phyloP scores from a whole-genome alignment of 2,329 filamentous ascomycete species.

The Leptographium procerum region DNA sequence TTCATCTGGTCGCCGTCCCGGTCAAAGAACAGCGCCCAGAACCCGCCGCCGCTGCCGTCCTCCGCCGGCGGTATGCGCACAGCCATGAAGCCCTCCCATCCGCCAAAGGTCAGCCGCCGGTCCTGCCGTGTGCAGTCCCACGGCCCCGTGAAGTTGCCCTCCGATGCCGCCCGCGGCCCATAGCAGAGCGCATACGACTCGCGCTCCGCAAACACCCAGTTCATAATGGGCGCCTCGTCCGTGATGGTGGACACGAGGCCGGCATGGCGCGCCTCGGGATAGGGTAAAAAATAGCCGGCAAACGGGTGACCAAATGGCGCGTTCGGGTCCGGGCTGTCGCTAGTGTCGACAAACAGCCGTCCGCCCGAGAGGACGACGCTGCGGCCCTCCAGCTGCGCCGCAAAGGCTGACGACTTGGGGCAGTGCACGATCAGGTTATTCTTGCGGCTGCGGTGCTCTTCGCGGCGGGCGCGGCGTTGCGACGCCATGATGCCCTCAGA shows the following conservation, averaged over 20 bases:
- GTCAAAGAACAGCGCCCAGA: slow-evolving; percentile 38
- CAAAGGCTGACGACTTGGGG: slow-evolving; percentile 32
- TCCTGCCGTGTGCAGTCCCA: slow-evolving; percentile 43
- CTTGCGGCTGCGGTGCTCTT: slow-evolving; percentile 35
- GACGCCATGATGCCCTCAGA: slow-evolving; percentile 35
- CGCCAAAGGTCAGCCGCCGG: slow-evolving; percentile 34
- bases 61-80: slow-evolving; percentile 17
- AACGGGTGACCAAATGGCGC: slow-evolving; percentile 35
- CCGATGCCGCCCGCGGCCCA: slow-evolving; percentile 29
- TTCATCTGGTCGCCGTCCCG: slow-evolving; percentile 31
- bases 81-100: slow-evolving; percentile 38
- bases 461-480: slow-evolving; percentile 31
- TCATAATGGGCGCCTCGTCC: slow-evolving; percentile 36
- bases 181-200: slow-evolving; percentile 35
- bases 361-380: slow-evolving; percentile 32
- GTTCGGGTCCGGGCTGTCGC: slow-evolving; percentile 20
- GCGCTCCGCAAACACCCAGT: slow-evolving; percentile 38
- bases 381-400: slow-evolving; percentile 30
- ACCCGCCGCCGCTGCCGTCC: slow-evolving; percentile 24
- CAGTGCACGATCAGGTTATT: slow-evolving; percentile 36
- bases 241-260: slow-evolving; percentile 37
- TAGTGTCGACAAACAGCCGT: slow-evolving; percentile 34
- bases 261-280: slow-evolving; percentile 37
- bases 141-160: slow-evolving; percentile 32
- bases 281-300: slow-evolving; percentile 45